Conservation (phyloP, 2,329 filamentous ascomycete genomes). For the Colletotrichum echinochloae region DNA sequence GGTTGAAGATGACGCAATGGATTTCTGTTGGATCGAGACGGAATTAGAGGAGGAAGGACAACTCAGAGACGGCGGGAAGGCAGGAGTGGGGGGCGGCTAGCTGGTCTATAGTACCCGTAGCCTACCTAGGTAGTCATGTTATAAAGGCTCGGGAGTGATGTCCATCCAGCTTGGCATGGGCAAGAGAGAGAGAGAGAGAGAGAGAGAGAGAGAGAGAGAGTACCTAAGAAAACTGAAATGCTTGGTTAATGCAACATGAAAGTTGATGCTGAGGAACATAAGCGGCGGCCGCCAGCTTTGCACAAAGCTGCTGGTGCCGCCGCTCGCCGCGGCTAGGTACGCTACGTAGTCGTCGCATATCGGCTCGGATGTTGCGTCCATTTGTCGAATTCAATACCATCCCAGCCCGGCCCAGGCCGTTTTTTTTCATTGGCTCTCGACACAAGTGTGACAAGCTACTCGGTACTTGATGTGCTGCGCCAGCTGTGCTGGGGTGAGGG, state of each 20-base stretch:
- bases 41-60: not conserved
- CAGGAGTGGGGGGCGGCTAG: not conserved
- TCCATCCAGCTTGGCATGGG: not conserved
- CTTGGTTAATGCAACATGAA: not conserved
- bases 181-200: not conserved
- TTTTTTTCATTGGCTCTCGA: conserved; percentile 3
- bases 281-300: conserved; percentile 18
- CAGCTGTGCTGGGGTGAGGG: too few relatives aligned
- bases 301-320: not conserved
- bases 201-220: too few relatives aligned
- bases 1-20: not conserved
- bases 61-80: not conserved
- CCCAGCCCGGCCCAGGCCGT: not conserved
- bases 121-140: not conserved
- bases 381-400: not conserved
- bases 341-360: not conserved
- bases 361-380: conserved; percentile 6
- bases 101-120: conserved; percentile 1
- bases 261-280: not conserved
- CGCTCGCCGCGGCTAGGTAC: too few relatives aligned
- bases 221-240: not conserved
- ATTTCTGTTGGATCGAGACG: not conserved
- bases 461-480: too few relatives aligned
- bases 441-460: too few relatives aligned
- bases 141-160: too few relatives aligned